Evolutionary conservation across 345 rosid species (phyloP), one percentile per base, ranked within the genome.

Genomic region (Brassica rapa): DNA sequence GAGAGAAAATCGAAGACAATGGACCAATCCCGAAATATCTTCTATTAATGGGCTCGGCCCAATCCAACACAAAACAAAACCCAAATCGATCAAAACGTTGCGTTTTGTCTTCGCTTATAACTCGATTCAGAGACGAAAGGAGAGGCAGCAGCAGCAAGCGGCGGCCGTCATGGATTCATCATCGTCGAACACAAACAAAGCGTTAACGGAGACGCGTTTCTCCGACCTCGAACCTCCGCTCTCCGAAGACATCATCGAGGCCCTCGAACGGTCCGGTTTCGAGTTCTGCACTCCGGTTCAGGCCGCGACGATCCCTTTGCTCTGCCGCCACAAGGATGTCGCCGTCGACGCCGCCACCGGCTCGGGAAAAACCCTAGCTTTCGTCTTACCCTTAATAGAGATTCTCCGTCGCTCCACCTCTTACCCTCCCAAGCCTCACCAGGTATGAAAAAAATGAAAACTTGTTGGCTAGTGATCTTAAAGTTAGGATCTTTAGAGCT

Each of bases 341-440:
- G 88, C 96, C 19, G 96, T 92, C 77, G 97, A 92, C 77, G 97
- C 98, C 41, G 93, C 94, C 77, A 93, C 96, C n/a, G 98, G 98
- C 65, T 90, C 93, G 21, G 98, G 98, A 0, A 94, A 94, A 87
- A 92, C 97, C 75, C 88, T 94, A 41, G 97, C 98, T 21, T 94
- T 92, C 78, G 74, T 94, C 5, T 79, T 92, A 2, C 98, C 97
- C 1, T 77, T 92, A 14, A 88, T 91, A 10, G 98, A 94, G 78
- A 89, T 91, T 66, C 85, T 92, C 74, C 94, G 96, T 73, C 86
- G 91, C 2, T 75, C 87, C 76, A 82, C 85, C 2, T 79, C 91
- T 1, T 77, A 85, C n/a, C 83, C 89, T 71, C 92, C 91, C 9
- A 93, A 91, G 69, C 84, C 86, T 46, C 94, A 91, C 56, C 89